Evolutionary conservation across 2,329 filamentous ascomycete species (phyloP).

Genomic region (Diaporthe velutina): DNA sequence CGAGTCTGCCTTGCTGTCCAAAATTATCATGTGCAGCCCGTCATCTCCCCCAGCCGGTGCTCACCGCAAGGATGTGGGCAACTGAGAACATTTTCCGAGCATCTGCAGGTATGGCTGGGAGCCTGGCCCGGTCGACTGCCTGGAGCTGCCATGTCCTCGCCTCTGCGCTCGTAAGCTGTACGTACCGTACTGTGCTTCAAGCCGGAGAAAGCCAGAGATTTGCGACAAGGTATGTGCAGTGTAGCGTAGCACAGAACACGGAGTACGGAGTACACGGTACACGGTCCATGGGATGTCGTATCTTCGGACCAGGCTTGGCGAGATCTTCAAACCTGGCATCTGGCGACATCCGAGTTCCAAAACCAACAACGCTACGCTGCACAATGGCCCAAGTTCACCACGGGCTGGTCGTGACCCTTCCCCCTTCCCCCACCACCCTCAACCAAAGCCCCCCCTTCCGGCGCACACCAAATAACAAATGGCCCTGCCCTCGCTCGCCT

Average conservation of each 20-base stretch:
- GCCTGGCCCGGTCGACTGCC: background rate
- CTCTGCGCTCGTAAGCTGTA: background rate
- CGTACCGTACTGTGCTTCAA: background rate
- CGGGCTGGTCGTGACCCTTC: background rate
- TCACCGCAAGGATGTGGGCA: background rate
- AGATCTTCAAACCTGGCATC: constrained; percentile 30
- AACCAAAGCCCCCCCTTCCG: background rate
- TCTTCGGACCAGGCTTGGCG: constrained; percentile 22
- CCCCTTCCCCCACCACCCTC: background rate
- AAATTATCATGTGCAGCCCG: background rate
- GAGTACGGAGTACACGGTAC: background rate
- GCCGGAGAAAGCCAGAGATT: background rate
- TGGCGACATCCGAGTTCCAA: constrained; percentile 31
- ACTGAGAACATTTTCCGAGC: background rate
- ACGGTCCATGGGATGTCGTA: constrained; percentile 10
- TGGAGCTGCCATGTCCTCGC: background rate
- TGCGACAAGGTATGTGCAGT: background rate
- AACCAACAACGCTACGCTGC: constrained; percentile 19
- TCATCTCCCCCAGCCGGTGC: background rate
- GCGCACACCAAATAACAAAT: background rate
- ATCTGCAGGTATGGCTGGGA: background rate
- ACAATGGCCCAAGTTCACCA: constrained; percentile 4
- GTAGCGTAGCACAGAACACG: background rate
- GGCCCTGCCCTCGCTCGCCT: constrained; percentile 9
- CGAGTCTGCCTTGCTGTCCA: background rate